phyloP scores from a whole-genome alignment of 2,329 filamentous ascomycete genomes.

The Amylocarpus encephaloides region DNA sequence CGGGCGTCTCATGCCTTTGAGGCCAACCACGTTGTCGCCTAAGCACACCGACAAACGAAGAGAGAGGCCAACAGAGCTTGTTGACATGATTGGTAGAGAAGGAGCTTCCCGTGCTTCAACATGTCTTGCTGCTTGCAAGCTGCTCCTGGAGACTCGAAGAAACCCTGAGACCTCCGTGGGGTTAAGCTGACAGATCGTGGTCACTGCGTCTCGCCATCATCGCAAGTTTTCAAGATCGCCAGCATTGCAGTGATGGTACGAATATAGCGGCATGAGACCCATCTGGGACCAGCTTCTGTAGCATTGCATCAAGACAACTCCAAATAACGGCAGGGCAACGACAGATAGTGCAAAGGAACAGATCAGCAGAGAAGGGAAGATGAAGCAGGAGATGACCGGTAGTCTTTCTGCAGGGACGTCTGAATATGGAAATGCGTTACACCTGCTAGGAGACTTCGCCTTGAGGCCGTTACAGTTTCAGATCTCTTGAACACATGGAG shows the following conservation, averaged over 20 bases:
- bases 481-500: slow-evolving; percentile 28
- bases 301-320: neutral
- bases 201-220: neutral
- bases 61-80: slow-evolving; percentile 9
- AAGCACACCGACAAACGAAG: slow-evolving; percentile 27
- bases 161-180: slow-evolving; percentile 10
- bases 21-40: slow-evolving; percentile 28
- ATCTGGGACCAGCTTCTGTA: neutral
- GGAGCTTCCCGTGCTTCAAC: slow-evolving; percentile 16
- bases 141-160: slow-evolving; percentile 23
- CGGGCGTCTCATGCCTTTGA: slow-evolving; percentile 18
- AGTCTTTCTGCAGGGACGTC: slow-evolving; percentile 8
- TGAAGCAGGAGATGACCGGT: neutral
- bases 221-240: no score
- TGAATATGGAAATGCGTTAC: slow-evolving; percentile 7
- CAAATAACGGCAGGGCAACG: neutral
- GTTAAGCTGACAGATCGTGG: slow-evolving; percentile 7
- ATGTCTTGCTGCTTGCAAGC: slow-evolving; percentile 12
- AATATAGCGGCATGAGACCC: neutral
- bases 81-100: slow-evolving; percentile 17
- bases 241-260: neutral
- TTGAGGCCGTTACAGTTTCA: slow-evolving; percentile 26
- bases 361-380: neutral
- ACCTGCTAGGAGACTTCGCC: slow-evolving; percentile 1
- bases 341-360: neutral